phyloP scores from a whole-genome alignment of 169 alveolate genomes.

The Plasmodium sp. region DNA sequence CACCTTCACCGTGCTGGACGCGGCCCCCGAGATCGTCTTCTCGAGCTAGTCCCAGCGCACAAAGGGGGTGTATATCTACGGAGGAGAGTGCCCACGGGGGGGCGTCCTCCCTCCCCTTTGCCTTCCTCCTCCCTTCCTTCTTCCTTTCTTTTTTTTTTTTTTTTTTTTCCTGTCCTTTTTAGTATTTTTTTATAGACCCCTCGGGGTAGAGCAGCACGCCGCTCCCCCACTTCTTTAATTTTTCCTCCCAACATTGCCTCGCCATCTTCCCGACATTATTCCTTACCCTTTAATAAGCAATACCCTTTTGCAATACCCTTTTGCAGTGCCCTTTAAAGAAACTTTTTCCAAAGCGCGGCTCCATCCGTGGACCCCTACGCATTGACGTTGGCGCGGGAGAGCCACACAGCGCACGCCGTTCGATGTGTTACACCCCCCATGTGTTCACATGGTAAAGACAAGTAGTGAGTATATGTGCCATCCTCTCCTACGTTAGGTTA shows the following conservation, averaged over 20 bases:
- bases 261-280: neutral
- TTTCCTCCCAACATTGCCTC: neutral
- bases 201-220: neutral
- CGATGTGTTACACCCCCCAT: neutral
- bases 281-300: neutral
- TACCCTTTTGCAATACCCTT: too few relatives aligned
- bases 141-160: neutral
- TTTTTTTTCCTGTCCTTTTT: neutral
- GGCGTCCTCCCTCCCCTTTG: neutral
- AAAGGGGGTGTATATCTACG: neutral
- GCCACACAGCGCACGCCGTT: neutral
- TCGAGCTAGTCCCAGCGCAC: neutral
- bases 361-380: neutral
- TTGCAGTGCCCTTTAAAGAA: neutral
- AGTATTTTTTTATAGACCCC: neutral
- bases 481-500: neutral
- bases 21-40: slow-evolving; percentile 21
- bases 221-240: neutral
- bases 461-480: neutral
- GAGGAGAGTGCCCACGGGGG: neutral
- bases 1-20: slow-evolving; percentile 10
- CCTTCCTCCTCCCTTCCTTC: neutral
- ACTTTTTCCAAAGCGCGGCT: neutral
- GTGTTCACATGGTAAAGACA: neutral
- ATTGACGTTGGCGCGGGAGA: neutral